These are phyloP conservation scores for Straminergon stramineum DNA, from an alignment of 225 moss, liverwort and hornwort species.

Conservation along the genomic window DNA sequence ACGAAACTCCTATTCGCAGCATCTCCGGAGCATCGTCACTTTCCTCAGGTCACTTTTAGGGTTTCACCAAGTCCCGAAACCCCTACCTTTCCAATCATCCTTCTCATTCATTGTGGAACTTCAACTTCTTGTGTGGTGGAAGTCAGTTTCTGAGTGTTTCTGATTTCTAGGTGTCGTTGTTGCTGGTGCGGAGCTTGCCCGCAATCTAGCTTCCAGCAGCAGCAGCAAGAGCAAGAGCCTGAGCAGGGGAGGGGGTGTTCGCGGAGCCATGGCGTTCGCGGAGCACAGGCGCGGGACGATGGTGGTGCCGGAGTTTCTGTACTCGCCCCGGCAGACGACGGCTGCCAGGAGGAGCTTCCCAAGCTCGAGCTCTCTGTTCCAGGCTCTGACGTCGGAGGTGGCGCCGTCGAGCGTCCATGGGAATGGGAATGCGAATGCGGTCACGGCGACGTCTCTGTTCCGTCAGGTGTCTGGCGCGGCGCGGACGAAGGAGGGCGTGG, in stretches of 20 bases:
- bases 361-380: background rate
- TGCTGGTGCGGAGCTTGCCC: background rate
- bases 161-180: background rate
- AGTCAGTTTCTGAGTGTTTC: background rate
- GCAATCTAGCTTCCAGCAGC: background rate
- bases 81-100: background rate
- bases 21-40: background rate
- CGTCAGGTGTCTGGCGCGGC: constrained; percentile 24
- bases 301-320: constrained; percentile 42
- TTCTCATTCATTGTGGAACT: no score
- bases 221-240: background rate
- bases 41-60: background rate
- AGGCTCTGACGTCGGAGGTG: constrained; percentile 4
- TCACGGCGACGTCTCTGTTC: constrained; percentile 27
- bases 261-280: constrained; percentile 10
- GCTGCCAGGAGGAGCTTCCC: background rate
- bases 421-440: background rate
- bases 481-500: constrained; percentile 16
- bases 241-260: background rate
- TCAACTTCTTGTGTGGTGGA: no score
- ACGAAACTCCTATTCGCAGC: background rate
- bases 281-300: constrained; percentile 3
- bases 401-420: background rate
- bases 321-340: constrained; percentile 1
- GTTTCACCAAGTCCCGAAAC: background rate